Evolutionary conservation across 2,329 filamentous ascomycete species (phyloP), one percentile per base, ranked within the genome.

Genomic region (Ciborinia camelliae): DNA sequence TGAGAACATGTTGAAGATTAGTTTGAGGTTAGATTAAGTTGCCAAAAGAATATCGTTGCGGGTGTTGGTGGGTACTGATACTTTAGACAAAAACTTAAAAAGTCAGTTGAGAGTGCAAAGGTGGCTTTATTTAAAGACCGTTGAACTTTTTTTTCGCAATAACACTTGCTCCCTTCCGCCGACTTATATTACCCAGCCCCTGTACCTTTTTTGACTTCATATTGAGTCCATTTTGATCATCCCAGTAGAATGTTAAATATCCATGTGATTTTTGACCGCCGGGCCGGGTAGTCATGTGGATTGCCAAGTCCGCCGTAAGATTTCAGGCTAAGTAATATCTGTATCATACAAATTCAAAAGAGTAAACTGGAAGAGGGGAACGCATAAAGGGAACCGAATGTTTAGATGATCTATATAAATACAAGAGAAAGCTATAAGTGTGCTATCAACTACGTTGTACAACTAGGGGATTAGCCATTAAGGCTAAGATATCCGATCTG

Each of bases 261-360:
- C 41, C 54, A 57, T 57, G 26, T 45, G 8, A 28, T 45, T 41
- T 32, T 20, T 32, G 20, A n/a, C 5, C 54, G n/a, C 55, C 55
- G 55, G 30, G 15, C 23, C 43, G 23, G 12, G 28, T 43, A 45
- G 20, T 45, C 54, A 57, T 57, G 30, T 47, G 30, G 28, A 58
- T 45, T 43, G 54, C 54, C 20, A 20, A 32, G 28, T 10, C 28
- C 41, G 9, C 32, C n/a, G 47, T 58, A 18, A 47, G 41, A 58
- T 58, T 58, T 58, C 55, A 58, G 55, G 55, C 55, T 58, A 47
- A 58, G 20, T n/a, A n/a, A n/a, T n/a, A n/a, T n/a, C n/a, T n/a
- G n/a, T 18, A 32, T 20, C 26, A 58, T 58, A 41, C 55, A 41
- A 47, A 18, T 28, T 30, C 3, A 58, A 58, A 47, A 47, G 41